Conservation (phyloP, 768 basidiomycete genomes). For the Boletus reticulatus region DNA sequence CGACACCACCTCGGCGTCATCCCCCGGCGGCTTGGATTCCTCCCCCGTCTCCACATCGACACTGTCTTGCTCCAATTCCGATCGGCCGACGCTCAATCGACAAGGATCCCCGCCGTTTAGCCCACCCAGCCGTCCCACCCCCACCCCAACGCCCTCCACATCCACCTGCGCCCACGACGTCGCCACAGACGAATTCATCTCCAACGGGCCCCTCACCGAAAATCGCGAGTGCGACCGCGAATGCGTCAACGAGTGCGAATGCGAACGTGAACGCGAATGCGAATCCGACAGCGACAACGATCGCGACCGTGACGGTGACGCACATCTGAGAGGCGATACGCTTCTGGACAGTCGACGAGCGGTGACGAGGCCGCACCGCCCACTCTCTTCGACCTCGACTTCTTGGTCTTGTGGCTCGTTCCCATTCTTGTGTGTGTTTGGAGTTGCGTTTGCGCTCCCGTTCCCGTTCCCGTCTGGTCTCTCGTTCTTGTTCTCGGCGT, state of each 20-base stretch:
- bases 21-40: background rate
- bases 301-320: background rate
- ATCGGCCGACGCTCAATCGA: background rate
- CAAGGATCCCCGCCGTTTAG: background rate
- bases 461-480: no score
- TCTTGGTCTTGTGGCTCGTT: background rate
- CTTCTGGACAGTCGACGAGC: background rate
- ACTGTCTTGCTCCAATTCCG: background rate
- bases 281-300: constrained; percentile 4
- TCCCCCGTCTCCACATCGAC: background rate
- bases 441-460: no score
- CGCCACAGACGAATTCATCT: constrained; percentile 22
- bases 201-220: constrained; percentile 14
- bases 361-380: no score
- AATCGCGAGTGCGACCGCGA: constrained; percentile 16
- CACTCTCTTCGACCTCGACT: background rate
- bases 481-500: background rate
- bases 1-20: constrained; percentile 22
- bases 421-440: no score
- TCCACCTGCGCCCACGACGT: constrained; percentile 30
- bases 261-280: background rate
- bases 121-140: constrained; percentile 5
- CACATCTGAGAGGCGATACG: background rate
- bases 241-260: constrained; percentile 5
- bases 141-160: background rate